Evolutionary conservation across 2,329 filamentous ascomycete species (phyloP).

Genomic region (Ceratocystiopsis minuta): DNA sequence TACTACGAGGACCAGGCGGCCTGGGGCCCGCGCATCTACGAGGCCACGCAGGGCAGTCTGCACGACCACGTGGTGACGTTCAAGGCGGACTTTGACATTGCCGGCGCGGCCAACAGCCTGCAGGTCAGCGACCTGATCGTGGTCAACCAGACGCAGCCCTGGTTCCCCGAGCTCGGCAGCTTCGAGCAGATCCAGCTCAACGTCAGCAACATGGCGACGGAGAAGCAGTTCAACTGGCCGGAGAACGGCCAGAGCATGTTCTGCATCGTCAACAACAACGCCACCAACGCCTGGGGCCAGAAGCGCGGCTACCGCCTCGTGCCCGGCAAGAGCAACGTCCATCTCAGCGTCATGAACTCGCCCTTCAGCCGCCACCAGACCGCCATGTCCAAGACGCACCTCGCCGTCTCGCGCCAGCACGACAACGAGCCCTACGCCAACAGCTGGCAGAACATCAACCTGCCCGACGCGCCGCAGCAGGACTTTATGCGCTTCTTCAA

Average conservation of each 20-base stretch:
- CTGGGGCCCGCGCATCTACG: conserved; percentile 19
- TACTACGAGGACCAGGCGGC: conserved; percentile 16
- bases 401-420: conserved; percentile 24
- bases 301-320: conserved; percentile 24
- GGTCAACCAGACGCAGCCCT: conserved; percentile 17
- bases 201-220: conserved; percentile 10
- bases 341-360: conserved; percentile 18
- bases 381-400: conserved; percentile 14
- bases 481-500: conserved; percentile 27
- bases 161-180: conserved; percentile 18
- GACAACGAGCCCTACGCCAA: conserved; percentile 25
- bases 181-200: conserved; percentile 18
- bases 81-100: conserved; percentile 23
- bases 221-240: conserved; percentile 16
- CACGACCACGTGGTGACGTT: conserved; percentile 23
- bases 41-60: conserved; percentile 17
- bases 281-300: conserved; percentile 23
- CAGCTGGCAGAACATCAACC: conserved; percentile 16
- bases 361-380: conserved; percentile 13
- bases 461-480: conserved; percentile 19
- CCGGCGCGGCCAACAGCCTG: conserved; percentile 18
- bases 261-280: conserved; percentile 18
- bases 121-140: conserved; percentile 17
- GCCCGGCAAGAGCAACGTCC: conserved; percentile 17
- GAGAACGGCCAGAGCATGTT: conserved; percentile 22